These are phyloP conservation scores for Triticum dicoccoides DNA, from an alignment of 176 grass and related monocot species.

Conservation along the genomic window DNA sequence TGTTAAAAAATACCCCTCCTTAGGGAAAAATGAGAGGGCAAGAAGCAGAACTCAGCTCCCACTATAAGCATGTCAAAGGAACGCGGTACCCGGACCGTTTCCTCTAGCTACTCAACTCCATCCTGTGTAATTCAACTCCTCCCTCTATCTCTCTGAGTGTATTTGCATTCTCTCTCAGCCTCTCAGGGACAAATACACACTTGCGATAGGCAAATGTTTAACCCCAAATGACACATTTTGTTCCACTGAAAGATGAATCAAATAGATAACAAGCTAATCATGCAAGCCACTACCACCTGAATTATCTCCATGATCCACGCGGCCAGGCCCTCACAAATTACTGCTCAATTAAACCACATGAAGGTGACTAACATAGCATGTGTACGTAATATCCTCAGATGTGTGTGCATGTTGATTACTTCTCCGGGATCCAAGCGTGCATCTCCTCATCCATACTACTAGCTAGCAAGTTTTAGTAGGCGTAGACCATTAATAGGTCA, in stretches of 20 bases:
- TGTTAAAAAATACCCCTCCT: not conserved
- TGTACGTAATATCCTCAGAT: not conserved
- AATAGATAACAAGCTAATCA: not conserved
- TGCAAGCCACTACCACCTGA: not conserved
- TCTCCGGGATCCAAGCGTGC: not conserved
- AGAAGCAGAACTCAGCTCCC: not conserved
- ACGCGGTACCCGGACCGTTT: not conserved
- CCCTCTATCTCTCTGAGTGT: not conserved
- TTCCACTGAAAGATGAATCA: not conserved
- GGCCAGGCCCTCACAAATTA: not conserved
- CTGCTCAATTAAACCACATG: not conserved
- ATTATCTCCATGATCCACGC: not conserved
- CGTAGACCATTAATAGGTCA: not conserved
- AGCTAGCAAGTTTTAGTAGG: not conserved
- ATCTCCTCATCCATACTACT: not conserved
- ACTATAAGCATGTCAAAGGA: not conserved
- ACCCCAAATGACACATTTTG: conserved; percentile 9
- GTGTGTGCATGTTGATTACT: not conserved
- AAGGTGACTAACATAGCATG: not conserved
- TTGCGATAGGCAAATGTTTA: not conserved
- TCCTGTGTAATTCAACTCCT: not conserved
- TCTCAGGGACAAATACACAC: not conserved
- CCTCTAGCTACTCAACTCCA: not conserved
- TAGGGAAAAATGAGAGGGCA: not conserved
- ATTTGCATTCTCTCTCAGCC: not conserved